These are phyloP conservation scores for Eustoma russellianum DNA, from an alignment of 257 asterid genomes.

Conservation along the genomic window DNA sequence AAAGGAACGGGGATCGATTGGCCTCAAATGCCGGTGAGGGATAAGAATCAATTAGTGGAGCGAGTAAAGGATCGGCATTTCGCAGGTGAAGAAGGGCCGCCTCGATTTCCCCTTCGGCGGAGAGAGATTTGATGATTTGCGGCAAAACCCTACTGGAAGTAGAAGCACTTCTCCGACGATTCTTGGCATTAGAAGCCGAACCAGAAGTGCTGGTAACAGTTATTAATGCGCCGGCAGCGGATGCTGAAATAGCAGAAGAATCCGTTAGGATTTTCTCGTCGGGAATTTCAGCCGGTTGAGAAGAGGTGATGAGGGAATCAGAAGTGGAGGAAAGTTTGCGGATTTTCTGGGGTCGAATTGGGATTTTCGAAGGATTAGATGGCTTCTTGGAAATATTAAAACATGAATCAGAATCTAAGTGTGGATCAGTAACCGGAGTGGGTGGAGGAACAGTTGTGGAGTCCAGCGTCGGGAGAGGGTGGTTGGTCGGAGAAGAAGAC, in stretches of 20 bases:
- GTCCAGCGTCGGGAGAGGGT: conserved; percentile 25
- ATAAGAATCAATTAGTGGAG: conserved; percentile 45
- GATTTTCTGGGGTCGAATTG: conserved; percentile 89
- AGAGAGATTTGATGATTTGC: conserved; percentile 53
- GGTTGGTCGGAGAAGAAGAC: conserved; percentile 19
- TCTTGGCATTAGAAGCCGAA: conserved; percentile 23
- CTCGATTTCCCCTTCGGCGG: conserved; percentile 58
- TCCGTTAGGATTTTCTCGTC: conserved; percentile 15
- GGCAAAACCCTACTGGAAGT: conserved; percentile 48
- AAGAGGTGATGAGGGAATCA: conserved; percentile 9
- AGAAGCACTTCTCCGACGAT: conserved; percentile 48
- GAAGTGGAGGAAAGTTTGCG: conserved; percentile 57
- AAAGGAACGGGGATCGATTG: conserved; percentile 56
- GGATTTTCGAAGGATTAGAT: conserved; percentile 79
- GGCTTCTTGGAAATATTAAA: conserved; percentile 20
- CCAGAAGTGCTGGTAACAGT: conserved; percentile 7
- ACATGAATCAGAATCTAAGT: conserved; percentile 11
- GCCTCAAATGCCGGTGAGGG: conserved; percentile 55
- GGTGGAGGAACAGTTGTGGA: conserved; percentile 25
- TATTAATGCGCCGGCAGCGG: conserved; percentile 11
- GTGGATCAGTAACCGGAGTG: conserved; percentile 13
- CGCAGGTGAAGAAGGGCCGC: conserved; percentile 60
- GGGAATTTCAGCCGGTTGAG: conserved; percentile 3
- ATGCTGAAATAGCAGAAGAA: conserved; percentile 10
- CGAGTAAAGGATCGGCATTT: conserved; percentile 50